phyloP scores from a whole-genome alignment of 768 basidiomycete species.

The Arthromyces matolae region DNA sequence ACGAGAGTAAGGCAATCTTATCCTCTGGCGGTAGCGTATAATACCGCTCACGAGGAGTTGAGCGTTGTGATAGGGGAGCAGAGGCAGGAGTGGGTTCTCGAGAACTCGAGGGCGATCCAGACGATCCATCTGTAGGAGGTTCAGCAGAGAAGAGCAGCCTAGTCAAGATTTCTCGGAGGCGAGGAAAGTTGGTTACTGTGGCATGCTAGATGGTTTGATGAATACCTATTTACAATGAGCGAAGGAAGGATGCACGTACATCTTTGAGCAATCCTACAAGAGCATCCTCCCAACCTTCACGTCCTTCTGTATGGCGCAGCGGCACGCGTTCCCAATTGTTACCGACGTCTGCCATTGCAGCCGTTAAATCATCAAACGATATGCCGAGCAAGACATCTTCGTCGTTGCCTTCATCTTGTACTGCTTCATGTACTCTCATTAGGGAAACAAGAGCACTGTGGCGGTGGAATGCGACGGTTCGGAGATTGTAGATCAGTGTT shows the following conservation, averaged over 20 bases:
- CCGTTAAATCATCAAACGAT: conserved; percentile 56
- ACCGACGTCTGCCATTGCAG: conserved; percentile 75
- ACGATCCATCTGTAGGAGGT: conserved; percentile 36
- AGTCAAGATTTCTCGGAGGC: conserved; percentile 66
- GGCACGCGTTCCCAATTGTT: conserved; percentile 84
- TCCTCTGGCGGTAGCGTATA: conserved; percentile 68
- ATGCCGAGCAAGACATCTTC: conserved; percentile 48
- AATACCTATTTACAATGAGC: background rate
- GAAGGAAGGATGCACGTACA: conserved; percentile 46
- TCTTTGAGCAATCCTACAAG: conserved; percentile 86
- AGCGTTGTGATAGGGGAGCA: conserved; percentile 35
- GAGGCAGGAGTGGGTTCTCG: conserved; percentile 45
- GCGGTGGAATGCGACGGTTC: conserved; percentile 75
- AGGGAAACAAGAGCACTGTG: conserved; percentile 74
- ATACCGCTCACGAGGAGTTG: conserved; percentile 68
- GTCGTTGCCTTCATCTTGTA: conserved; percentile 37
- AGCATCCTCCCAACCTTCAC: conserved; percentile 90
- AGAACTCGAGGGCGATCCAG: conserved; percentile 42
- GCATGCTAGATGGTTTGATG: conserved; percentile 56
- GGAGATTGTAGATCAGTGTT: conserved; percentile 81
- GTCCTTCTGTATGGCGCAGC: conserved; percentile 64
- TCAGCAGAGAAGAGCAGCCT: conserved; percentile 71
- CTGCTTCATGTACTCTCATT: conserved; percentile 40
- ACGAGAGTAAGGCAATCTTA: conserved; percentile 81
- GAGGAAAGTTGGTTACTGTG: conserved; percentile 66